Base-by-base conservation (phyloP, 2,329 filamentous ascomycete species). In the Mycogone perniciosa region DNA sequence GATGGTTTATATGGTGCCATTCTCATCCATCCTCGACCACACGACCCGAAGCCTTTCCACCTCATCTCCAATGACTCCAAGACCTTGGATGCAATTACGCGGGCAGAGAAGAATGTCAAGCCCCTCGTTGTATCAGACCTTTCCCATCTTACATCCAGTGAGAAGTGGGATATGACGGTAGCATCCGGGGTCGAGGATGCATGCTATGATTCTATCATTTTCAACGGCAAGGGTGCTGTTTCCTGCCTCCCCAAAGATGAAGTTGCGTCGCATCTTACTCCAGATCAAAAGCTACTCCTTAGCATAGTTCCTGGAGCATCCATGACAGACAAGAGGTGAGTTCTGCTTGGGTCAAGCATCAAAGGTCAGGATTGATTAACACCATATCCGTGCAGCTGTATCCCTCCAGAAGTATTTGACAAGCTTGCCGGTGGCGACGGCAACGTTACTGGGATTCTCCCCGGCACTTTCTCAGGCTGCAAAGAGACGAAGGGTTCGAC, bases 1-100 rank as follows among this genome's bases (percentile, higher is more conserved):
- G 81, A 85, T 56, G 82, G 82, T 0, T 64, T 82, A 8, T 80
- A 76, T 46, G 82, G 81, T 0, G 65, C 80, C 3, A 75, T 85
- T 1, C 59, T 76, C 7, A 77, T 84, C 13, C 68, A 70, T 38
- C 69, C 73, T 42, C 54, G 62, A 0, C 29, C 51, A 0, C 31
- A 51, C 8, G 51, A 58, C 2, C 58, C 57, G 1, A 71, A 66
- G 41, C 80, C 80, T 0, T 84, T 80, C 55, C 60, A 68, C 34
- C 58, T 76, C 11, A 80, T 84, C 41, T 58, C 62, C 0, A 13
- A 58, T 9, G 60, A 68, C 10, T 59, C 72, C n/a, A 41, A 63
- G 0, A 58, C 58, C 0, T 65, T 76, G 6, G 57, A 60, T 3
- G 70, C 73, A 4, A 76, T 85, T 59, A 57, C 69, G 31, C 54